phyloP scores from a whole-genome alignment of 2,329 filamentous ascomycete species.

The Exophiala spinifera region DNA sequence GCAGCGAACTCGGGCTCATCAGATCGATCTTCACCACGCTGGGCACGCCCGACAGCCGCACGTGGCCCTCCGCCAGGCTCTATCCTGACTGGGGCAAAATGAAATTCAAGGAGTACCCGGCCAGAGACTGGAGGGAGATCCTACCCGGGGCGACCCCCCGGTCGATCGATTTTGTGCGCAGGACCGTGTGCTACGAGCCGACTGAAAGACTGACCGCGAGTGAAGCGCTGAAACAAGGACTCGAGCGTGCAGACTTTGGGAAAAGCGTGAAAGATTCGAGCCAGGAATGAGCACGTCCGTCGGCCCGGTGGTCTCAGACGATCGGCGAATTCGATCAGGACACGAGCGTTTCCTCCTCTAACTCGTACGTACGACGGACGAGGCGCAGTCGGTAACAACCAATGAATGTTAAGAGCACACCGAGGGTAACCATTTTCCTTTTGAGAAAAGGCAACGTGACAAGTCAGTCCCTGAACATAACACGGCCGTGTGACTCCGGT shows the following conservation, averaged over 20 bases:
- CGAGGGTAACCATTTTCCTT: too few species aligned
- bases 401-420: too few species aligned
- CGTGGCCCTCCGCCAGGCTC: slow-evolving; percentile 63
- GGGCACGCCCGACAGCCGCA: slow-evolving; percentile 75
- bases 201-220: slow-evolving; percentile 63
- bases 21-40: slow-evolving; percentile 88
- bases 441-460: too few species aligned
- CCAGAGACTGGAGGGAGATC: slow-evolving; percentile 65
- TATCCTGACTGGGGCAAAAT: slow-evolving; percentile 87
- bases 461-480: too few species aligned
- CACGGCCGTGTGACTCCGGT: too few species aligned
- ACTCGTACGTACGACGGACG: too few species aligned
- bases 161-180: slow-evolving; percentile 64
- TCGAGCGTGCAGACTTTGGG: not conserved
- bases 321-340: too few species aligned
- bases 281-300: too few species aligned
- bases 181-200: slow-evolving; percentile 71
- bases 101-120: slow-evolving; percentile 72
- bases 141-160: slow-evolving; percentile 58
- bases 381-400: too few species aligned
- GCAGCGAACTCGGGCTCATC: slow-evolving; percentile 87
- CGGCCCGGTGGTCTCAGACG: too few species aligned
- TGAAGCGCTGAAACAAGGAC: slow-evolving; percentile 16
- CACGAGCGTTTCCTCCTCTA: too few species aligned
- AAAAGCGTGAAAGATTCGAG: too few species aligned